phyloP scores from a whole-genome alignment of 176 grass and related monocot genomes.

The Oryza officinalis region DNA sequence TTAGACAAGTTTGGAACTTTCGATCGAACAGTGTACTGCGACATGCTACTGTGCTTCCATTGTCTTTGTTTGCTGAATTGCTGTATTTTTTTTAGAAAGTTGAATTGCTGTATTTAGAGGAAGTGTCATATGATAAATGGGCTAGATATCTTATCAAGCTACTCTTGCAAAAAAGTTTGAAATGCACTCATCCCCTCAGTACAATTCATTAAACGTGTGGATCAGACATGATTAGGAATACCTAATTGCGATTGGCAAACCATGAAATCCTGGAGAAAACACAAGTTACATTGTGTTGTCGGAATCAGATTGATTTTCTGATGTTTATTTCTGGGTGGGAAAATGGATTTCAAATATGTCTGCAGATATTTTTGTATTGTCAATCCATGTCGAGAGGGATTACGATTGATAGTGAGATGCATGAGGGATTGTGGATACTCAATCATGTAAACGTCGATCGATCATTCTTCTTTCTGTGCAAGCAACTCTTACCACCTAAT shows the following conservation, averaged over 20 bases:
- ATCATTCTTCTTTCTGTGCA: slow-evolving; percentile 1
- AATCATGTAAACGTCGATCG: not conserved
- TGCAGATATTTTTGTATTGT: slow-evolving; percentile 26
- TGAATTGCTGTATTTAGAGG: not conserved
- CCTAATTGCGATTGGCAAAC: not conserved
- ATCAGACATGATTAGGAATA: not conserved
- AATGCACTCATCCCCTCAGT: not conserved
- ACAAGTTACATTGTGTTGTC: not conserved
- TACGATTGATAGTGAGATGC: slow-evolving; percentile 26
- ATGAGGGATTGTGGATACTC: not conserved
- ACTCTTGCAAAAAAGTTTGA: not conserved
- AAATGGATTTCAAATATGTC: not conserved
- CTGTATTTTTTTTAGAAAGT: not conserved
- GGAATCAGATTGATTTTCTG: not conserved
- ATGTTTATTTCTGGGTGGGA: not conserved
- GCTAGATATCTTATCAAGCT: not conserved
- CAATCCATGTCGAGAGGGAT: slow-evolving; percentile 6
- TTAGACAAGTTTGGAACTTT: not conserved
- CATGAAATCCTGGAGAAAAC: not conserved
- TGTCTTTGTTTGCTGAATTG: not conserved
- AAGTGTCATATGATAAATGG: not conserved
- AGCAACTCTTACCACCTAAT: slow-evolving; percentile 15
- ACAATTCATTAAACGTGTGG: not conserved
- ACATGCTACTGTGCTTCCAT: not conserved
- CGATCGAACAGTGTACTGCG: not conserved